Evolutionary conservation across 2,329 filamentous ascomycete genomes (phyloP).

Genomic region (Thelonectria discophora): DNA sequence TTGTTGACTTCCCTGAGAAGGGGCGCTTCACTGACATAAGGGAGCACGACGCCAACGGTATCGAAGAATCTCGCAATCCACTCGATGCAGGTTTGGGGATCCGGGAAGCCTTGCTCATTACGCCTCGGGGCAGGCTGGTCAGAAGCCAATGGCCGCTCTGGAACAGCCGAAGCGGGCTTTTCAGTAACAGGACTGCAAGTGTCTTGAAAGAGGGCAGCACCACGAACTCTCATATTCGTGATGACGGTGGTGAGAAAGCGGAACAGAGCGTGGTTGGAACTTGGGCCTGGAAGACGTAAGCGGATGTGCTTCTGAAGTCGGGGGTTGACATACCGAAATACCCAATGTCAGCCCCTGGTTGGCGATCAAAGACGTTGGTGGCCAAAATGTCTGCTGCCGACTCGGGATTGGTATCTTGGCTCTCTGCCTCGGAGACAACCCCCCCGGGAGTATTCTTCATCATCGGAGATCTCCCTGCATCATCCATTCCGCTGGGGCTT

Average conservation of each 20-base stretch:
- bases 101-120: conserved; percentile 29
- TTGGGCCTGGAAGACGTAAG: conserved; percentile 36
- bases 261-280: conserved; percentile 45
- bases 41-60: conserved; percentile 42
- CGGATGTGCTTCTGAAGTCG: neutral
- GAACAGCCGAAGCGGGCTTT: conserved; percentile 2
- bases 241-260: conserved; percentile 40
- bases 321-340: neutral
- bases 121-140: neutral
- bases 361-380: conserved; percentile 42
- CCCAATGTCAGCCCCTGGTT: conserved; percentile 33
- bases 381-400: conserved; percentile 42
- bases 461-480: conserved; percentile 9
- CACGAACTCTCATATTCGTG: conserved; percentile 36
- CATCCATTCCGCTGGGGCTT: neutral
- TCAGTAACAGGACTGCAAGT: conserved; percentile 12
- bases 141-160: neutral
- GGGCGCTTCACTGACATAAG: conserved; percentile 37
- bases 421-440: conserved; percentile 13
- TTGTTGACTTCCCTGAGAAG: conserved; percentile 35
- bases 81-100: conserved; percentile 25
- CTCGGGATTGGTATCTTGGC: conserved; percentile 28
- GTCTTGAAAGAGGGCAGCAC: conserved; percentile 22
- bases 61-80: conserved; percentile 42
- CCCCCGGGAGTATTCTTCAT: conserved; percentile 13